Percentiles rank a stretch among this genome's conserved stretches.
These are phyloP conservation scores for Cladophialophora bantiana DNA, from an alignment of 2,329 filamentous ascomycete genomes.

Conservation along the genomic window DNA sequence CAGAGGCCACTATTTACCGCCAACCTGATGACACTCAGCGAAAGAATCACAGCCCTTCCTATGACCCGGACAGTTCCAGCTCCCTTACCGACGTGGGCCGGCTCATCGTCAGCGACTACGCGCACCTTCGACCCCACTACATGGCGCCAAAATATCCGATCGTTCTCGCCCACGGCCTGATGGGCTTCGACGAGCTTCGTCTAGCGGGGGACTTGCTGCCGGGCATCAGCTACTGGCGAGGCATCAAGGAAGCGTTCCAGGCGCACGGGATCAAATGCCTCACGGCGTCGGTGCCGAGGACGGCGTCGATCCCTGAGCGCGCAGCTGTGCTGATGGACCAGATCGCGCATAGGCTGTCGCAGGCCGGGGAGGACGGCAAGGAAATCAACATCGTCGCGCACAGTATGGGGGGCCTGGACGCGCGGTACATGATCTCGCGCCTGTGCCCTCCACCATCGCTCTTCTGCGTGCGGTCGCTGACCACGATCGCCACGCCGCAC, in stretches of 20 bases:
- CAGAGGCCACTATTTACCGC: neutral
- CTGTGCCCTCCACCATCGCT: slow-evolving; percentile 59
- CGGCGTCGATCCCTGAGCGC: slow-evolving; percentile 65
- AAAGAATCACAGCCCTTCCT: slow-evolving; percentile 8
- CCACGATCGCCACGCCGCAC: slow-evolving; percentile 69
- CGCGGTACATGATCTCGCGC: slow-evolving; percentile 69
- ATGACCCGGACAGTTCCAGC: slow-evolving; percentile 24
- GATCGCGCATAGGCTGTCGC: slow-evolving; percentile 59
- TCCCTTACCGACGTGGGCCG: slow-evolving; percentile 53
- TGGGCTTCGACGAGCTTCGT: slow-evolving; percentile 70
- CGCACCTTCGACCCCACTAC: slow-evolving; percentile 64
- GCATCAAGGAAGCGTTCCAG: slow-evolving; percentile 65
- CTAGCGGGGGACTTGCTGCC: slow-evolving; percentile 61
- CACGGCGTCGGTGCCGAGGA: slow-evolving; percentile 65
- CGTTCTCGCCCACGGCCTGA: slow-evolving; percentile 69
- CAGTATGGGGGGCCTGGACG: slow-evolving; percentile 67
- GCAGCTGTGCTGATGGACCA: slow-evolving; percentile 61
- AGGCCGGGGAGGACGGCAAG: slow-evolving; percentile 50
- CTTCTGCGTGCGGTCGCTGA: slow-evolving; percentile 77
- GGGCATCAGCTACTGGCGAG: slow-evolving; percentile 69
- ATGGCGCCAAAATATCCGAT: slow-evolving; percentile 65
- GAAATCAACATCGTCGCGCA: slow-evolving; percentile 70
- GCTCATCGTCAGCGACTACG: slow-evolving; percentile 67
- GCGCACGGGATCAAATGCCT: slow-evolving; percentile 67
- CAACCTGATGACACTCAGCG: neutral